Evolutionary conservation across 2,329 filamentous ascomycete species (phyloP), one percentile per base, ranked within the genome.

Genomic region (Fonsecaea pedrosoi): DNA sequence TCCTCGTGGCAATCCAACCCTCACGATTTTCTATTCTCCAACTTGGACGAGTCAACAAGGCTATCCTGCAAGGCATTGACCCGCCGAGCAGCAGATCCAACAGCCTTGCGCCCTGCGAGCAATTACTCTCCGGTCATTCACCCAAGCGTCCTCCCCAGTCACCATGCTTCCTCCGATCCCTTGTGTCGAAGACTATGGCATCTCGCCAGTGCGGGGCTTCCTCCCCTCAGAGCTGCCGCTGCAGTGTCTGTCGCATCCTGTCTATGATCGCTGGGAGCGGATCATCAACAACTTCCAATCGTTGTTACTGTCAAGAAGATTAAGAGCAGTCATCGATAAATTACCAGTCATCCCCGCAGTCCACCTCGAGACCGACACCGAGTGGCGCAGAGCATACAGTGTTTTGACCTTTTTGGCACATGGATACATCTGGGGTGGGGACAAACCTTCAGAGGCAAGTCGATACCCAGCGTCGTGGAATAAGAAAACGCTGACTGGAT

Each of bases 241-340:
- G 70, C 89, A 92, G 69, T 83, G 87, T 63, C 87, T 99, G 13
- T 91, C 93, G 9, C 91, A 97, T 75, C 87, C 90, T 2, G 98
- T 97, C 82, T 99, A 98, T 80, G 89, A 91, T 78, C 92, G 92
- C 76, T 99, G 95, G 95, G 95, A 99, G 81, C 87, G 90, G 54
- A 86, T 97, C 58, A 87, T 90, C 38, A 86, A 89, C 72, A 97
- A 97, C 75, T 84, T 99, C 35, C 95, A 97, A 80, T 88, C 89
- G 12, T 83, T 98, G 67, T 89, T 98, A 60, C 85, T 97, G 64
- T 96, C 90, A 79, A 92, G 90, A 77, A 89, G 94, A 68, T 83
- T 99, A 70, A 89, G 92, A 54, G 86, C 88, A 59, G 87, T 94
- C 67, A 86, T 98, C 66, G 90, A 97, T 73, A 84, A 85, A 54